Evolutionary conservation across 768 basidiomycete species (phyloP).

Genomic region (Boletus speciosus): DNA sequence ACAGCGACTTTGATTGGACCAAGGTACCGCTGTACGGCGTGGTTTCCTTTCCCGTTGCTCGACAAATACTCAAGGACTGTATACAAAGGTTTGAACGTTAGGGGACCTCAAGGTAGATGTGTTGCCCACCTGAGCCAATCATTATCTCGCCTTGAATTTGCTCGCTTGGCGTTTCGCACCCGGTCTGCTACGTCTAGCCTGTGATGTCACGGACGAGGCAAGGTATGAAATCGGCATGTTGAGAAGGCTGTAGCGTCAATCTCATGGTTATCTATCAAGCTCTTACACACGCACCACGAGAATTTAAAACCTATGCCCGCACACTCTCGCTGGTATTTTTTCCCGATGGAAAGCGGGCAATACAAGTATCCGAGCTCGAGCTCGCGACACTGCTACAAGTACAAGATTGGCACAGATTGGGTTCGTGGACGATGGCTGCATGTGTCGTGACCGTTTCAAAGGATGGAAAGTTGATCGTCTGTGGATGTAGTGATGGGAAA

Average conservation of each 20-base stretch:
- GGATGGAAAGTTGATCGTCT: neutral
- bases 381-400: constrained; percentile 1
- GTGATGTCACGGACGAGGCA: constrained; percentile 1
- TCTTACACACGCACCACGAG: neutral
- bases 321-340: constrained; percentile 3
- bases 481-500: constrained; percentile 2
- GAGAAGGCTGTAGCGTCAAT: neutral
- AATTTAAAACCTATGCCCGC: neutral
- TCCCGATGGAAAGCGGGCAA: neutral
- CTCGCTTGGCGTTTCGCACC: neutral
- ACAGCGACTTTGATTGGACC: neutral
- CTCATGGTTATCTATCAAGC: neutral
- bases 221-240: neutral
- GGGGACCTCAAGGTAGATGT: neutral
- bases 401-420: neutral
- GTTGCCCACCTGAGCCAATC: neutral
- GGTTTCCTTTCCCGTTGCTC: neutral
- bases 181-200: neutral
- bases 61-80: neutral
- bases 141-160: neutral
- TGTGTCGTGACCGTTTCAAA: constrained; percentile 1
- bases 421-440: neutral
- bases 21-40: neutral
- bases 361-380: neutral
- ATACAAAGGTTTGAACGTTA: neutral